phyloP scores from a whole-genome alignment of 2,329 filamentous ascomycete species.

The Sporothrix inflata region DNA sequence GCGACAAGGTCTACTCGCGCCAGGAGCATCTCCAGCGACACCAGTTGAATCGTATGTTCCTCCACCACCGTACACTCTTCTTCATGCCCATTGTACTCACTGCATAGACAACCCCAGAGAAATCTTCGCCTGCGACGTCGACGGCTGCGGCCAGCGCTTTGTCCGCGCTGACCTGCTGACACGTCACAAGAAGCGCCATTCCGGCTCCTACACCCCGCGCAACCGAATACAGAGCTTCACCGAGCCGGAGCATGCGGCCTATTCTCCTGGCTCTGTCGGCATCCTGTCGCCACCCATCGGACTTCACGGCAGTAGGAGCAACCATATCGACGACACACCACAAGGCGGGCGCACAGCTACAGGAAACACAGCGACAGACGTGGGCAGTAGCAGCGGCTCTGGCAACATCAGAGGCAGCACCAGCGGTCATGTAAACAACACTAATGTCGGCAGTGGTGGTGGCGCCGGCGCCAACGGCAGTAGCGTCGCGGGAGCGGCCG shows the following conservation, averaged over 20 bases:
- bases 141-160: constrained; percentile 74
- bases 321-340: not conserved
- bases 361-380: not conserved
- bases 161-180: constrained; percentile 77
- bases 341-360: not conserved
- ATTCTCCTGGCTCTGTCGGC: constrained; percentile 2
- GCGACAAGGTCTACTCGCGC: constrained; percentile 78
- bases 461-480: constrained; percentile 32
- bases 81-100: not conserved
- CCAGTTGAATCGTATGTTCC: constrained; percentile 70
- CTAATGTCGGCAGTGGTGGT: not conserved
- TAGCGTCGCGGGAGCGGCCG: constrained; percentile 3
- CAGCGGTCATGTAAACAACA: not conserved
- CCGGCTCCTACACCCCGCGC: constrained; percentile 55
- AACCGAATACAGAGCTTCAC: constrained; percentile 56
- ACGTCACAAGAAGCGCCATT: constrained; percentile 68
- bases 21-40: constrained; percentile 82
- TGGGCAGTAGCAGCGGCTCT: not conserved
- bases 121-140: constrained; percentile 76
- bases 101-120: constrained; percentile 74
- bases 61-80: not conserved
- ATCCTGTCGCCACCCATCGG: constrained; percentile 33
- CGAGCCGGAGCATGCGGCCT: constrained; percentile 36
- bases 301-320: constrained; percentile 28
- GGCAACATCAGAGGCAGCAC: not conserved